These are phyloP conservation scores for Suillus weaverae DNA, from an alignment of 768 basidiomycete species.

Conservation along the genomic window DNA sequence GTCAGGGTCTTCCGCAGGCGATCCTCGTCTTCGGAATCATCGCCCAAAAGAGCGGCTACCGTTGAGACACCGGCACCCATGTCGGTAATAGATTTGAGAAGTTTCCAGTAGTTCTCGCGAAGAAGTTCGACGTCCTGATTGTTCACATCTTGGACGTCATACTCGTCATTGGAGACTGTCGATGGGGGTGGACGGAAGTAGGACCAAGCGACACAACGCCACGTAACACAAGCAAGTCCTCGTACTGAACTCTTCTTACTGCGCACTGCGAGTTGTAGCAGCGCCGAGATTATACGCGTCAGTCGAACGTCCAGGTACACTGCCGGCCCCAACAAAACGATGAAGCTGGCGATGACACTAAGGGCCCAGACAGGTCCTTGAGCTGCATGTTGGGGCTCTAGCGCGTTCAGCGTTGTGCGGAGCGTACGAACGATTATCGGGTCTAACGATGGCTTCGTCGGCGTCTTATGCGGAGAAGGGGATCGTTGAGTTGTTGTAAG, in stretches of 20 bases:
- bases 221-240: slow-evolving; percentile 57
- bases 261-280: slow-evolving; percentile 56
- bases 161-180: slow-evolving; percentile 23
- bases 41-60: slow-evolving; percentile 53
- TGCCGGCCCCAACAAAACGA: slow-evolving; percentile 63
- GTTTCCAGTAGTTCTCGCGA: slow-evolving; percentile 45
- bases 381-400: slow-evolving; percentile 59
- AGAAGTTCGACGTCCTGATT: slow-evolving; percentile 27
- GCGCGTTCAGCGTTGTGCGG: slow-evolving; percentile 56
- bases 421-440: slow-evolving; percentile 63
- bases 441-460: slow-evolving; percentile 40
- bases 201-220: slow-evolving; percentile 67
- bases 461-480: slow-evolving; percentile 39
- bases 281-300: slow-evolving; percentile 45
- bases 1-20: slow-evolving; percentile 46
- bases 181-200: slow-evolving; percentile 56
- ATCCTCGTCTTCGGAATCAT: slow-evolving; percentile 39
- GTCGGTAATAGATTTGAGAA: slow-evolving; percentile 54
- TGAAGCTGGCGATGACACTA: slow-evolving; percentile 61
- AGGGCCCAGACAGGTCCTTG: slow-evolving; percentile 82
- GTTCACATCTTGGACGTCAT: slow-evolving; percentile 16
- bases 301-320: slow-evolving; percentile 47
- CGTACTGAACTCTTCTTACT: slow-evolving; percentile 67
- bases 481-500: slow-evolving; percentile 42
- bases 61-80: slow-evolving; percentile 59